Base-by-base conservation (phyloP, 2,329 filamentous ascomycete species). In the Paecilomyces sp. region DNA sequence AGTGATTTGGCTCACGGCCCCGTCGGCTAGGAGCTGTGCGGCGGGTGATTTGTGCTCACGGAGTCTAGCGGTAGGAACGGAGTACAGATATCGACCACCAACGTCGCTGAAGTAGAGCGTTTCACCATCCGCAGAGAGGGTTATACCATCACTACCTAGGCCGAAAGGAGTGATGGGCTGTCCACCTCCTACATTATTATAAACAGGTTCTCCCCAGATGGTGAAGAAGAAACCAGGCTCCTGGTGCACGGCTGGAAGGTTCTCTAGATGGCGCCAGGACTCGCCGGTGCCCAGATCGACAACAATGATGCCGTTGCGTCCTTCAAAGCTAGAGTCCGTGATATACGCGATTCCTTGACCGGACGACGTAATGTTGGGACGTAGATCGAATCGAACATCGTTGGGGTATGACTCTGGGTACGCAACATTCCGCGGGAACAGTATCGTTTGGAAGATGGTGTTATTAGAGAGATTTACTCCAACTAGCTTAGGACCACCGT, bases 301-400 rank as follows among this genome's bases (percentile, higher is more conserved):
- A 13, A 80, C 69, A 56, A 83, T 71, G 58, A 83, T 76, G 3
- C 76, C 81, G 58, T 80, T 82, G 36, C 77, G 76, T 41, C 81
- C 80, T 66, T 81, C 78, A 53, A 67, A 66, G 54, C 73, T 78
- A 34, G 76, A 79, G 63, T 84, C 82, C 25, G 80, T 83, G 65
- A 83, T 82, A 66, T 84, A 84, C 0, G 80, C 80, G 13, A 83
- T 65, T 18, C 81, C 81, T 30, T 76, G 63, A 2, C 80, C 79
- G 2, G 73, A 72, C 13, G 68, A 61, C 0, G 77, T 78, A 6
- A 80, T 34, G 18, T 67, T 66, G 2, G 76, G 57, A 13, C 76
- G 74, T n/a, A 83, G 72, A 63, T 84, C 81, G 68, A 84, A 80
- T 56, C 82, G 79, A 8, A 83, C 72, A 61, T 83, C 82, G 65